A percentile compares a stretch with the other conserved stretches of the same genome.
Evolutionary conservation across 768 basidiomycete genomes (phyloP).

Genomic region (Pisolithus marmoratus): DNA sequence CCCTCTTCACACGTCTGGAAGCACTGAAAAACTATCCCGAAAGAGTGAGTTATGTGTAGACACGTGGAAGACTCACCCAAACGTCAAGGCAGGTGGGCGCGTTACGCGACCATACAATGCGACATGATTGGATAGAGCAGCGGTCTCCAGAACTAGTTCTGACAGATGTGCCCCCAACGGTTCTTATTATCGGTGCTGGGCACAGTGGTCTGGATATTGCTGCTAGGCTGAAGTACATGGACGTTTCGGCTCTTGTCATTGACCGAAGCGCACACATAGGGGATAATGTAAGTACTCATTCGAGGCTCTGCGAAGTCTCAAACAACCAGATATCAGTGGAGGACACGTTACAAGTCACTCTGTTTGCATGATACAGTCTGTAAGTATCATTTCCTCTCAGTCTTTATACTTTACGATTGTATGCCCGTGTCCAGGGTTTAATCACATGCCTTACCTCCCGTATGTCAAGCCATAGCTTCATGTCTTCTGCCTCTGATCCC

Average conservation of each 20-base stretch:
- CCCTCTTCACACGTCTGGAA: slow-evolving; percentile 54
- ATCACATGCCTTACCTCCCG: slow-evolving; percentile 53
- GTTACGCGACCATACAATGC: slow-evolving; percentile 34
- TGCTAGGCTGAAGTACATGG: slow-evolving; percentile 53
- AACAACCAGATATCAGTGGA: slow-evolving; percentile 32
- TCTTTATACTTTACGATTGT: background rate
- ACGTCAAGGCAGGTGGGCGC: slow-evolving; percentile 23
- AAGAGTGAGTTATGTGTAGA: slow-evolving; percentile 19
- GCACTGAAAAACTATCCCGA: slow-evolving; percentile 49
- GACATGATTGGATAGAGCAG: slow-evolving; percentile 48
- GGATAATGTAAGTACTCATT: slow-evolving; percentile 29
- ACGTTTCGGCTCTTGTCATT: slow-evolving; percentile 47
- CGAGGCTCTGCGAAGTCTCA: background rate
- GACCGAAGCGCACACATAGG: slow-evolving; percentile 48
- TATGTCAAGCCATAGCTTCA: slow-evolving; percentile 19
- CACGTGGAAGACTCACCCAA: background rate
- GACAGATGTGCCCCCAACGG: slow-evolving; percentile 43
- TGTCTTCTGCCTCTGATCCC: background rate
- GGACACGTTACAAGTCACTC: slow-evolving; percentile 50
- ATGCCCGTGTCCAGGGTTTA: slow-evolving; percentile 32
- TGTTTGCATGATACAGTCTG: slow-evolving; percentile 48
- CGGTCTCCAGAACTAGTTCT: slow-evolving; percentile 40
- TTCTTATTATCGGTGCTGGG: slow-evolving; percentile 59
- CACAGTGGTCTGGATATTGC: slow-evolving; percentile 63
- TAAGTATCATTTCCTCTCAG: slow-evolving; percentile 24